Evolutionary conservation across 148 eudicot species (phyloP).

Genomic region (Vaccinium vitisidaea): DNA sequence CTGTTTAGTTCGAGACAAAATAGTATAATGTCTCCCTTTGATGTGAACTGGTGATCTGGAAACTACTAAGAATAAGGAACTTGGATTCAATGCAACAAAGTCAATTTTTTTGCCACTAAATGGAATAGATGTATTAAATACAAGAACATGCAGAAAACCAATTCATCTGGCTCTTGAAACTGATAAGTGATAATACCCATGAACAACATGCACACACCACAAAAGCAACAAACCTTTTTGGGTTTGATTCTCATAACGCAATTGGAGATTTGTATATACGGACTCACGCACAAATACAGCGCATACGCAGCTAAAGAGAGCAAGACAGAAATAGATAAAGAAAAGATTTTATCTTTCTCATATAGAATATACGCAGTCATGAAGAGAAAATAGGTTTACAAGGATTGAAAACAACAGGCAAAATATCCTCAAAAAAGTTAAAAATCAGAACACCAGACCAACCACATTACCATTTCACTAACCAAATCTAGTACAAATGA

Average conservation of each 20-base stretch:
- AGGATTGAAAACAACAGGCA: not conserved
- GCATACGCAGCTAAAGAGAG: not conserved
- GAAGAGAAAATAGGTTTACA: not conserved
- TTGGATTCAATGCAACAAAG: not conserved
- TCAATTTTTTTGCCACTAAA: not conserved
- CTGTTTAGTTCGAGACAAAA: not conserved
- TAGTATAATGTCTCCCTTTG: not conserved
- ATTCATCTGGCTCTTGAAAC: not conserved
- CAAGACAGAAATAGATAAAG: not conserved
- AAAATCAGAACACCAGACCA: not conserved
- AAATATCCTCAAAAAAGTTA: not conserved
- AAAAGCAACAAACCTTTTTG: not conserved
- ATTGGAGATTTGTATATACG: not conserved
- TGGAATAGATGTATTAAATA: not conserved
- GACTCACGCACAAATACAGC: not conserved
- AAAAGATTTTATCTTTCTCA: not conserved
- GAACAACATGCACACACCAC: not conserved
- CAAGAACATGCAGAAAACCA: not conserved
- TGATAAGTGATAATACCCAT: not conserved
- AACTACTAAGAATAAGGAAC: not conserved
- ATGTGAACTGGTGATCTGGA: not conserved
- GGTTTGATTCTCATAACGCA: not conserved
- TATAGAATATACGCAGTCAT: no score
- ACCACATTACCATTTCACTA: not conserved
- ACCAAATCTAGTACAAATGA: constrained; percentile 1